Conservation (phyloP, 129 eudicot species). For the Apium graveolens region DNA sequence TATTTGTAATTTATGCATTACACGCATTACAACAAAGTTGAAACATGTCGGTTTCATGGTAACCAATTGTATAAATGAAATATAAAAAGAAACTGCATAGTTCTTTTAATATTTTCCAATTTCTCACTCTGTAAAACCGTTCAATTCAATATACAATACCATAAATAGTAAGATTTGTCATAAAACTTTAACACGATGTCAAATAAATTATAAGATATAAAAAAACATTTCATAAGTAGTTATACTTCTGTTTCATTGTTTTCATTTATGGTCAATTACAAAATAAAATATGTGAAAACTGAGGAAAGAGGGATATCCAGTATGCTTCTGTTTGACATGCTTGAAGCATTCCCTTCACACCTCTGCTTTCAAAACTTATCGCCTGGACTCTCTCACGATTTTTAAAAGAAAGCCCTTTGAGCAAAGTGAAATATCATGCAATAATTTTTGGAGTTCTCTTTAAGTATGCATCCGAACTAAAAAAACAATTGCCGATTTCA, state of each 20-base stretch:
- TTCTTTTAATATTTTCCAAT: not conserved
- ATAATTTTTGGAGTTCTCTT: not conserved
- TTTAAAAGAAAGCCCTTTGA: not conserved
- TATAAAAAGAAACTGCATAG: too few species aligned
- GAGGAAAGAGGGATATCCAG: not conserved
- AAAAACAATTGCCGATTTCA: not conserved
- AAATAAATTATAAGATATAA: not conserved
- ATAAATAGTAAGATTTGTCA: not conserved
- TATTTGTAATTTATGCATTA: not conserved
- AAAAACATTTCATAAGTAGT: not conserved
- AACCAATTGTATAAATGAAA: not conserved
- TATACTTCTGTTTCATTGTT: not conserved
- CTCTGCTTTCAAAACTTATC: not conserved
- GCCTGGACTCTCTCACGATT: too few species aligned
- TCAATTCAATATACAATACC: not conserved
- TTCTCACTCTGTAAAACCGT: not conserved
- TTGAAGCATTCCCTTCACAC: not conserved
- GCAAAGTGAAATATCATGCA: not conserved
- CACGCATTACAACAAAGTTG: not conserved
- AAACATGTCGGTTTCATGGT: not conserved
- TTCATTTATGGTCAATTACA: not conserved
- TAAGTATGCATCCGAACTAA: not conserved
- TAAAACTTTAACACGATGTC: not conserved
- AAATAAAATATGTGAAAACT: not conserved
- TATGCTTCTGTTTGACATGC: not conserved